Evolutionary conservation across 495 filamentous ascomycete species (phyloP).

Genomic region (Peziza echinospora): DNA sequence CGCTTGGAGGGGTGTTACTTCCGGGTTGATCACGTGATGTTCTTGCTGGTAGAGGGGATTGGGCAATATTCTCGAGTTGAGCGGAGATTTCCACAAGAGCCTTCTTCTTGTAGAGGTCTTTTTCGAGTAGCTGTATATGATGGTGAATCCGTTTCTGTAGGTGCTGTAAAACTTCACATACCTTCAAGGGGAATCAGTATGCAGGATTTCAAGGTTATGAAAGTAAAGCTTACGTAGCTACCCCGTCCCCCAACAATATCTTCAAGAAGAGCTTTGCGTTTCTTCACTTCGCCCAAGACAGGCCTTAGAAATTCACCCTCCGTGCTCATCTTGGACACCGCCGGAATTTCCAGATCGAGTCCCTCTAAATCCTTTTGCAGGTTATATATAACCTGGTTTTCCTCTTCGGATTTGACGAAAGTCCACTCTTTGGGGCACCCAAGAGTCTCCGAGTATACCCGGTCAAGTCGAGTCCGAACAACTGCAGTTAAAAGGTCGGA

Average conservation of each 20-base stretch:
- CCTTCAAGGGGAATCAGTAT: background rate
- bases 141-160: background rate
- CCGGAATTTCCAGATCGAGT: background rate
- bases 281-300: background rate
- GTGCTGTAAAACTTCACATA: background rate
- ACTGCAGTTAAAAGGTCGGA: background rate
- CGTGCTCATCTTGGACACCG: background rate
- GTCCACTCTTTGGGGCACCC: too few species aligned
- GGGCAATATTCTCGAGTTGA: background rate
- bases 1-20: background rate
- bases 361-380: background rate
- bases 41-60: background rate
- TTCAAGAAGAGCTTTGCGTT: background rate
- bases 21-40: background rate
- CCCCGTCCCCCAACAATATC: background rate
- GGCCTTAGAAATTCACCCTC: background rate
- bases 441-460: background rate
- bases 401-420: background rate
- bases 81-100: background rate
- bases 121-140: background rate
- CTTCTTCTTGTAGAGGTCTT: background rate
- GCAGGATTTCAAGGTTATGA: background rate
- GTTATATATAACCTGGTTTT: background rate
- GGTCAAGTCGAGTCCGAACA: background rate
- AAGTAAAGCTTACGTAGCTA: background rate